Evolutionary conservation across 192 early-diverging fungal genomes (phyloP), one percentile per base, ranked within the genome.

Genomic region (Cladochytrium replicatum): DNA sequence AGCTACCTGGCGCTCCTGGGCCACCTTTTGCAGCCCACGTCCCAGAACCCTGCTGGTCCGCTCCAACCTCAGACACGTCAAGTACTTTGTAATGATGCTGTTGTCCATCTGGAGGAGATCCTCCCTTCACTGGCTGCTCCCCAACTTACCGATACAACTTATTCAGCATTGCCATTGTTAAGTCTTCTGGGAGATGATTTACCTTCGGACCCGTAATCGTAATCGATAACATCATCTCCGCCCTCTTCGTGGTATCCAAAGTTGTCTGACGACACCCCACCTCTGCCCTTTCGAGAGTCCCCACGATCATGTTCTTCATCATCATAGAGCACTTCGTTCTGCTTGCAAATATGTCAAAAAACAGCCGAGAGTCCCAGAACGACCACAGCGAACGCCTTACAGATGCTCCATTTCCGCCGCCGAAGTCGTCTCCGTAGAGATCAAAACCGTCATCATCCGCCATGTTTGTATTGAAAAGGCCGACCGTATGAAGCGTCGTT

Each of bases 391-490:
- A n/a, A n/a, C n/a, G n/a, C n/a, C n/a, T n/a, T n/a, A n/a, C n/a
- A n/a, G n/a, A n/a, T n/a, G 48, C 28, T 37, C 5, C 11, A 24
- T 6, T 47, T 27, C 13, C 13, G 17, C 7, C 13, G 25, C 15
- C 13, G 31, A 21, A 30, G 48, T 48, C 46, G 13, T 48, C 46
- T 8, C 46, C 46, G 29, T 48, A 48, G 8, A 48, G 46, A 48
- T 48, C 46, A 48, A 48, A 48, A 9, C 32, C 46, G 46, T 48
- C 46, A 30, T 48, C 46, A n/a, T 13, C 27, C 46, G 19, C 32
- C 19, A 29, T 26, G n/a, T n/a, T n/a, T n/a, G n/a, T n/a, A n/a
- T n/a, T n/a, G n/a, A n/a, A n/a, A n/a, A n/a, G n/a, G n/a, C n/a
- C n/a, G n/a, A n/a, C n/a, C n/a, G n/a, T n/a, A n/a, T n/a, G n/a